These are phyloP conservation scores for Cladochytrium replicatum DNA, from an alignment of 192 early-diverging fungal genomes.

Conservation along the genomic window DNA sequence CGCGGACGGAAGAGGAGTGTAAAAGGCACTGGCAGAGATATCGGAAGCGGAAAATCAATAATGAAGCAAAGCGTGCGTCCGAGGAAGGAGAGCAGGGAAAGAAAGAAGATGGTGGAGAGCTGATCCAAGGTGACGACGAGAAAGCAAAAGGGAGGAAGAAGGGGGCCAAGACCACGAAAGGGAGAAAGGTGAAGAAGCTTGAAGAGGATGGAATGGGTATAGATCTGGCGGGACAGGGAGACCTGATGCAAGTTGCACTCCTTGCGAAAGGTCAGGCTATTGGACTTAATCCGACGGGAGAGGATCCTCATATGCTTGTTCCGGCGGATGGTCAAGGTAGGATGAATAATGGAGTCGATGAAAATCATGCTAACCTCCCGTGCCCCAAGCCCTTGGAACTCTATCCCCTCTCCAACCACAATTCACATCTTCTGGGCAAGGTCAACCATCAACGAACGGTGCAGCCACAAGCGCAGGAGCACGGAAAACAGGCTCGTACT, in stretches of 20 bases:
- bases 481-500: constrained; percentile 57
- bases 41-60: constrained; percentile 47
- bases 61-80: constrained; percentile 2
- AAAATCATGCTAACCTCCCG: neutral
- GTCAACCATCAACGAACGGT: neutral
- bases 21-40: constrained; percentile 69
- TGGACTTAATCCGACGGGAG: neutral
- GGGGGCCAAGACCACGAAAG: neutral
- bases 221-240: too few relatives aligned
- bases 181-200: neutral
- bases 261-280: neutral
- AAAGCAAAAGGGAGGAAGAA: constrained; percentile 4
- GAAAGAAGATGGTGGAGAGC: too few relatives aligned
- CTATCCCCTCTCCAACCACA: neutral
- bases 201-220: neutral
- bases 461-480: neutral
- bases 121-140: neutral
- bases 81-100: constrained; percentile 1
- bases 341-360: neutral
- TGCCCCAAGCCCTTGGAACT: neutral
- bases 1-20: constrained; percentile 71
- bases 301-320: neutral
- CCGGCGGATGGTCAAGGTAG: too few relatives aligned
- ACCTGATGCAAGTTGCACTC: too few relatives aligned
- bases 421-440: neutral